Evolutionary conservation across 352 stramenopile genomes (phyloP), one percentile per base, ranked within the genome.

Genomic region (Phytopythium aichiense): DNA sequence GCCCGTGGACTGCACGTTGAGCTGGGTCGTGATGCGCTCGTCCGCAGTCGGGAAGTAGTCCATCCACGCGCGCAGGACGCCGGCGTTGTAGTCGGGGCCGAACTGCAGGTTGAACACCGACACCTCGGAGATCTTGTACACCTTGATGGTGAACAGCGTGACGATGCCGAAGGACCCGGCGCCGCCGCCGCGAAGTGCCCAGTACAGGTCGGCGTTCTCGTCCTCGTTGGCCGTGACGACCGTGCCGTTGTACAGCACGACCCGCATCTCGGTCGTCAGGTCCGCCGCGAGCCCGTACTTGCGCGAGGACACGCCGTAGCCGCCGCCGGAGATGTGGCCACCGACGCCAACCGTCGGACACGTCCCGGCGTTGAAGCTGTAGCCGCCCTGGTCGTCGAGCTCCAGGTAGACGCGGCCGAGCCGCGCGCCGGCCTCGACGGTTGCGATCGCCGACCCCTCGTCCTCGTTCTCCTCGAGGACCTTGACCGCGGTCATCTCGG

Each of bases 331-430:
- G 59, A 86, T 75, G 63, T 83, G 74, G 12, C 76, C 76, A 1
- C 76, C 76, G 13, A 86, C 76, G n/a, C 76, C 76, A 6, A 86
- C 74, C 6, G 66, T 74, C 5, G 76, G 76, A 40, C 76, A 86
- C 25, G 74, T 81, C 30, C 76, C 76, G 38, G 73, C 76, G 57
- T 79, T 81, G 62, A 83, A 86, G 64, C 76, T 83, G 69, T 83
- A 86, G 48, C 68, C 54, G 12, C 74, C 76, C 7, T 79, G 64
- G 2, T 61, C 61, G 59, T 79, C 72, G 5, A 86, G 62, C 46
- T 79, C 67, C 40, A 71, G 74, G 76, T 83, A 83, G 46, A 86
- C 50, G 57, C 71, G 73, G 12, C 64, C 76, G 3, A 86, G 66
- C 31, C 76, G 63, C 15, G 76, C 74, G 13, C 76, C 76, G 13